phyloP scores from a whole-genome alignment of 331 rosid genomes.

The Prunus yedoensis region DNA sequence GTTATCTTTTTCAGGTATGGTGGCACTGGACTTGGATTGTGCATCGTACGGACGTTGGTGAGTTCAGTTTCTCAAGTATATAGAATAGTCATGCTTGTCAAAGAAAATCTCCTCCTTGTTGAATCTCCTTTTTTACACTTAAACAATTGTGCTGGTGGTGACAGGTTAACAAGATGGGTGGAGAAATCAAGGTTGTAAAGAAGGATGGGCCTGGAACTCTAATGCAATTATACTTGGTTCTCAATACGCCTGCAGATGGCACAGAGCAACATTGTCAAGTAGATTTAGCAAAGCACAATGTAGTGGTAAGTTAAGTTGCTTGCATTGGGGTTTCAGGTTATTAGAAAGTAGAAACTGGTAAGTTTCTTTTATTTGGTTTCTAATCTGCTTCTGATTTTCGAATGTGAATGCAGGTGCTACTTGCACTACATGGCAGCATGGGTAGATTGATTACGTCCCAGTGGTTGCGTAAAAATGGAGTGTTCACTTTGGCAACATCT shows the following conservation, averaged over 20 bases:
- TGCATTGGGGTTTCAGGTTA: background rate
- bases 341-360: background rate
- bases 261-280: constrained; percentile 60
- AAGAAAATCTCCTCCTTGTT: constrained; percentile 9
- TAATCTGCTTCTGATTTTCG: background rate
- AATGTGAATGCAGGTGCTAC: constrained; percentile 65
- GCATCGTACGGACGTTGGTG: constrained; percentile 95
- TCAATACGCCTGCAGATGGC: constrained; percentile 64
- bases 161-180: constrained; percentile 97
- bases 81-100: constrained; percentile 8
- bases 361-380: background rate
- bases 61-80: constrained; percentile 27
- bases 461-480: constrained; percentile 78
- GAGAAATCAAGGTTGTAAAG: constrained; percentile 85
- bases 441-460: constrained; percentile 65
- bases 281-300: constrained; percentile 55
- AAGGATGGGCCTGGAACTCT: constrained; percentile 87
- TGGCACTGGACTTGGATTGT: constrained; percentile 98
- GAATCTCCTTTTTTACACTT: no score
- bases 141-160: constrained; percentile 6
- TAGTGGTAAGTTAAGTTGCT: constrained; percentile 62
- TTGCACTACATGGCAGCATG: constrained; percentile 75
- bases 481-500: constrained; percentile 69
- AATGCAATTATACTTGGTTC: constrained; percentile 74
- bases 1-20: constrained; percentile 75